Conservation (phyloP, 192 early-diverging fungal genomes). For the Anaeromyces robustus region DNA sequence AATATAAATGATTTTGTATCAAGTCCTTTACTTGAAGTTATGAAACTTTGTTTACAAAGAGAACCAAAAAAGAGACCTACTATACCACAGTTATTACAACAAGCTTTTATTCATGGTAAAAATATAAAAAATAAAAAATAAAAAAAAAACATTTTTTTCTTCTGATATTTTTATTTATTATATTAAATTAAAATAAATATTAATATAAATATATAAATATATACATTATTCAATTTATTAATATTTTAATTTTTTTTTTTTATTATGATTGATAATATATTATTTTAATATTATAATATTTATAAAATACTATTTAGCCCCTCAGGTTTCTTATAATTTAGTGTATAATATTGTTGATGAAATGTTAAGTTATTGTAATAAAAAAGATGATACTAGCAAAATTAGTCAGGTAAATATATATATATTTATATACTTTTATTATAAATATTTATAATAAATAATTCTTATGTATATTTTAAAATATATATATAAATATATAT, state of each 20-base stretch:
- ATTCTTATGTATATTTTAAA: not conserved
- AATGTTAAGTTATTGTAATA: not conserved
- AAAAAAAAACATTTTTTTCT: no score
- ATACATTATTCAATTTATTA: no score
- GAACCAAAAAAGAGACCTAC: not conserved
- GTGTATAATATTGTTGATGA: not conserved
- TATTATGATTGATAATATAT: no score
- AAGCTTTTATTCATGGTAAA: not conserved
- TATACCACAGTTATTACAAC: not conserved
- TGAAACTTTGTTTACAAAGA: not conserved
- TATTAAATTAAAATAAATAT: no score
- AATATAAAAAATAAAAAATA: no score
- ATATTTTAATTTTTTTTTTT: no score
- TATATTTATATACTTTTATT: not conserved
- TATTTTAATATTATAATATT: not conserved
- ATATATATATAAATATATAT: not conserved
- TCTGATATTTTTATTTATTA: no score
- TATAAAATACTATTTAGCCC: not conserved
- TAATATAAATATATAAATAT: no score
- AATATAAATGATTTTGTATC: not conserved
- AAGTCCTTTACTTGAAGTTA: not conserved
- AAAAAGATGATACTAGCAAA: not conserved
- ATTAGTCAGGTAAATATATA: not conserved
- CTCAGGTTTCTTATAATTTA: not conserved
- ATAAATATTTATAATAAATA: not conserved